These are phyloP conservation scores for Alternaria gansuensis DNA, from an alignment of 2,329 filamentous ascomycete species.

Conservation along the genomic window DNA sequence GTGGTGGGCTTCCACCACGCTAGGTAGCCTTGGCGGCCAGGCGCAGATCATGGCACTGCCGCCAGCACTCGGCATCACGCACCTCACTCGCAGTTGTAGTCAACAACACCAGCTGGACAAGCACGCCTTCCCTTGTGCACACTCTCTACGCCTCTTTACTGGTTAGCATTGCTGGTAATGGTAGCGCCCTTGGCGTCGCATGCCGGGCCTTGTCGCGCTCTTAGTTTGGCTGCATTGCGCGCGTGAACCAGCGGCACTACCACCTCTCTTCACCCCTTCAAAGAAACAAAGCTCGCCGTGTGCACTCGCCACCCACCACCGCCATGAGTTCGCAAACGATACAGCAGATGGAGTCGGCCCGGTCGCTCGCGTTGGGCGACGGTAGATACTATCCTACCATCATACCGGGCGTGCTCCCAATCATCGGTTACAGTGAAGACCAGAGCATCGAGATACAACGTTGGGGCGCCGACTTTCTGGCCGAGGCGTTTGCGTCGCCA, in stretches of 20 bases:
- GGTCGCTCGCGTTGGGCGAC: slow-evolving; percentile 87
- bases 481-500: slow-evolving; percentile 95
- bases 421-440: slow-evolving; percentile 77
- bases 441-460: slow-evolving; percentile 76
- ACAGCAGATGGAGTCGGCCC: slow-evolving; percentile 86
- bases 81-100: slow-evolving; percentile 26
- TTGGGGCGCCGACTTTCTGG: slow-evolving; percentile 96
- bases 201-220: slow-evolving; percentile 44
- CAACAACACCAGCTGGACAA: slow-evolving; percentile 32
- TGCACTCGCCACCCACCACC: slow-evolving; percentile 25
- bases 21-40: slow-evolving; percentile 25
- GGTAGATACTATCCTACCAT: slow-evolving; percentile 90
- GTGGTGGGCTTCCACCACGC: slow-evolving; percentile 32
- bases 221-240: slow-evolving; percentile 42
- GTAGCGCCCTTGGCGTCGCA: slow-evolving; percentile 30
- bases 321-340: slow-evolving; percentile 56
- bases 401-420: slow-evolving; percentile 89
- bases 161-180: slow-evolving; percentile 43
- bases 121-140: slow-evolving; percentile 32
- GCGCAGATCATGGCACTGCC: slow-evolving; percentile 24
- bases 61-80: slow-evolving; percentile 18
- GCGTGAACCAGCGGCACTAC: slow-evolving; percentile 41
- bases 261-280: slow-evolving; percentile 25
- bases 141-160: slow-evolving; percentile 34
- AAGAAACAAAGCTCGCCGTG: slow-evolving; percentile 38